These are phyloP conservation scores for Hymenoscyphus occultus DNA, from an alignment of 2,329 filamentous ascomycete species.

Conservation along the genomic window DNA sequence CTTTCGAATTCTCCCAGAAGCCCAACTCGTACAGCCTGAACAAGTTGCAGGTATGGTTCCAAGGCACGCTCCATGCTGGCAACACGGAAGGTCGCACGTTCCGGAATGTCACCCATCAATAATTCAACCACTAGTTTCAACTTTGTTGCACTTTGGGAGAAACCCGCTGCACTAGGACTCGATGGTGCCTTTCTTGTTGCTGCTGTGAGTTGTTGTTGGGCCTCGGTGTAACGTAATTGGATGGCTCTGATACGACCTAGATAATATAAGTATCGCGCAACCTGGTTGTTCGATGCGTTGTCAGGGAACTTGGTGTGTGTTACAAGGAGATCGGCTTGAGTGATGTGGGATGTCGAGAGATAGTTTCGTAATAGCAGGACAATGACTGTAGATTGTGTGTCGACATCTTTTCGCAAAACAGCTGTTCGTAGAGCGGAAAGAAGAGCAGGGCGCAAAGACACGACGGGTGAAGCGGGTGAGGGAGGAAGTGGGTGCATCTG, in stretches of 20 bases:
- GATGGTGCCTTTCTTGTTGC: constrained; percentile 94
- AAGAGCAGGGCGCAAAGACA: constrained; percentile 80
- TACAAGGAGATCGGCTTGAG: constrained; percentile 91
- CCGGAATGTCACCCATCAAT: constrained; percentile 97
- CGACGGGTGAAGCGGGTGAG: constrained; percentile 82
- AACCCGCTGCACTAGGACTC: constrained; percentile 83
- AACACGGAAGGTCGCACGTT: constrained; percentile 90
- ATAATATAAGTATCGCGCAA: constrained; percentile 96
- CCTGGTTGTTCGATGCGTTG: constrained; percentile 95
- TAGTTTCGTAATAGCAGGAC: constrained; percentile 95
- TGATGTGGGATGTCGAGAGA: constrained; percentile 91
- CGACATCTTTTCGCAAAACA: constrained; percentile 93
- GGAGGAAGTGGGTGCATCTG: constrained; percentile 83
- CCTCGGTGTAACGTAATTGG: constrained; percentile 94
- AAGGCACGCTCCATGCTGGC: constrained; percentile 81
- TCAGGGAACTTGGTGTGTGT: constrained; percentile 94
- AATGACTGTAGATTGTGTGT: constrained; percentile 95
- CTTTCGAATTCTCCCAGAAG: constrained; percentile 92
- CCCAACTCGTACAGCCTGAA: constrained; percentile 93
- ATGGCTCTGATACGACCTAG: constrained; percentile 94
- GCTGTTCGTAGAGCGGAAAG: constrained; percentile 87
- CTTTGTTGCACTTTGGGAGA: constrained; percentile 95
- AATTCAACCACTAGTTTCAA: constrained; percentile 94
- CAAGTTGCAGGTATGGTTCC: constrained; percentile 88
- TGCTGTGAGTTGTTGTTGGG: constrained; percentile 88